Evolutionary conservation across 768 basidiomycete genomes (phyloP).

Genomic region (Pleurotus cornucopiae): DNA sequence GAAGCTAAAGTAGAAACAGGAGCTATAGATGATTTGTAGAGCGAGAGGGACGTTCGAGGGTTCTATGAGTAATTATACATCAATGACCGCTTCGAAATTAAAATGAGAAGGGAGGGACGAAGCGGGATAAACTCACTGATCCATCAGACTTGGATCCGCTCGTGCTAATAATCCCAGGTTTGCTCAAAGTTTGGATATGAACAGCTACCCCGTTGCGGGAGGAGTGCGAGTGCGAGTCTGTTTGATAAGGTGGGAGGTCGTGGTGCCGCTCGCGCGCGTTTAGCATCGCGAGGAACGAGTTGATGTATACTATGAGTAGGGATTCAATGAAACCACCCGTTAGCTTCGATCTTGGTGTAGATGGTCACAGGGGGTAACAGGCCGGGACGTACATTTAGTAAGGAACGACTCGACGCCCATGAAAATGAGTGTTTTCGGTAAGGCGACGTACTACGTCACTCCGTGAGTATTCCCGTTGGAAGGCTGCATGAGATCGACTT

Average conservation of each 20-base stretch:
- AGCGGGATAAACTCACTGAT: neutral
- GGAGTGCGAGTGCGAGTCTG: no score
- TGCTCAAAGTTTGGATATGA: neutral
- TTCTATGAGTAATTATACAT: no score
- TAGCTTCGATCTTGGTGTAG: no score
- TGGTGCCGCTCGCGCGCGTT: neutral
- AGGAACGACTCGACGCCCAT: slow-evolving; percentile 16
- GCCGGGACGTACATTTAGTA: slow-evolving; percentile 13
- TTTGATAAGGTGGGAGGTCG: no score
- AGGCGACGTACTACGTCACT: slow-evolving; percentile 9
- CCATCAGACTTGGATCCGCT: neutral
- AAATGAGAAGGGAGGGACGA: neutral
- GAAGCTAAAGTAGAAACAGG: no score
- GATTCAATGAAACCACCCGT: neutral
- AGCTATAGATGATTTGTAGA: no score
- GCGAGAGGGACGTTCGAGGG: no score
- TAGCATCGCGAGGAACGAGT: slow-evolving; percentile 4
- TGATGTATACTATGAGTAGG: neutral
- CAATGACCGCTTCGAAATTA: no score
- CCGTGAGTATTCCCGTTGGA: neutral
- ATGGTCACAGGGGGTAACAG: neutral
- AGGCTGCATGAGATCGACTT: neutral
- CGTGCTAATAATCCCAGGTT: neutral
- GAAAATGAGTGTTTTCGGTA: slow-evolving; percentile 16
- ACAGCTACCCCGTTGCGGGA: no score